Evolutionary conservation across 192 early-diverging fungal species (phyloP).

Genomic region (Podila epigama): DNA sequence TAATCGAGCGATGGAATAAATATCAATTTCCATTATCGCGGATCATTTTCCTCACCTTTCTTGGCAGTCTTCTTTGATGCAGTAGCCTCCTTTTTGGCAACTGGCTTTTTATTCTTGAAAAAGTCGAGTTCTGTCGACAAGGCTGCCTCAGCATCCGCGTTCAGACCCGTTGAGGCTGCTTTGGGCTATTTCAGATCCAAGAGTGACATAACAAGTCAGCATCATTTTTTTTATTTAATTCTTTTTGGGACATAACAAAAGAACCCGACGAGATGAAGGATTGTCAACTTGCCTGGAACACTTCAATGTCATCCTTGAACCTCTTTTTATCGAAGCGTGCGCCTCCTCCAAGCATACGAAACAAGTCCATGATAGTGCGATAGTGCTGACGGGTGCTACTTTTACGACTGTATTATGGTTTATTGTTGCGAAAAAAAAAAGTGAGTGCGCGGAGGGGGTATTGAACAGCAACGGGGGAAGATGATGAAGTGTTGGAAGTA

Average conservation of each 20-base stretch:
- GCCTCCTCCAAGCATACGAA: constrained; percentile 86
- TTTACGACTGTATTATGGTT: background rate
- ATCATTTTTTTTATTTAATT: too few species aligned
- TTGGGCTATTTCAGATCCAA: constrained; percentile 27
- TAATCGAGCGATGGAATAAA: background rate
- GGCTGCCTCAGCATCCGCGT: constrained; percentile 33
- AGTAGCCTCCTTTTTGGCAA: constrained; percentile 11
- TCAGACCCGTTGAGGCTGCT: constrained; percentile 26
- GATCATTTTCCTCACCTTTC: constrained; percentile 5
- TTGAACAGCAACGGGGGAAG: background rate
- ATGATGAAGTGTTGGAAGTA: background rate
- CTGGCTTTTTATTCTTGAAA: constrained; percentile 42
- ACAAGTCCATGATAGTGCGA: constrained; percentile 80
- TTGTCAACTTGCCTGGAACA: constrained; percentile 74
- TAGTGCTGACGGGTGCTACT: too few species aligned
- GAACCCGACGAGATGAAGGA: background rate
- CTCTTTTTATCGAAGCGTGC: constrained; percentile 88
- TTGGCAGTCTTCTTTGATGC: constrained; percentile 14
- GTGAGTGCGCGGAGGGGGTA: background rate
- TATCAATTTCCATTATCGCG: too few species aligned
- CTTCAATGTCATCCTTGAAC: constrained; percentile 80
- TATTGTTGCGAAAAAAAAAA: background rate
- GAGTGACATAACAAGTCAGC: background rate
- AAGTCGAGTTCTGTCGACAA: constrained; percentile 34
- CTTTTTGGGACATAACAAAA: too few species aligned